Conservation (phyloP, 805 yeast genomes). For the Lachancea nothofagi region DNA sequence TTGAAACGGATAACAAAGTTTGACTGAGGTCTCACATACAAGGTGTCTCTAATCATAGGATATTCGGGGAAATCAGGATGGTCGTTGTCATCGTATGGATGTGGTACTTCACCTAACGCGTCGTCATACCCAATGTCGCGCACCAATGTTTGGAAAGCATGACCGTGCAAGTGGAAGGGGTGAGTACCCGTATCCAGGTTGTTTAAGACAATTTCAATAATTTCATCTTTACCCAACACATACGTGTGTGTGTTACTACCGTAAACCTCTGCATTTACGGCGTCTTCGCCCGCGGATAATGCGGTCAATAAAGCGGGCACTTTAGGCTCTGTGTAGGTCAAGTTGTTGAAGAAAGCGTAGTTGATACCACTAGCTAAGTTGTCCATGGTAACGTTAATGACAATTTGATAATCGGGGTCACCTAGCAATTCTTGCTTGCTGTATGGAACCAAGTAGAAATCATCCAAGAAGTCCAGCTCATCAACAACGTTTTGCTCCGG, state of each 20-base stretch:
- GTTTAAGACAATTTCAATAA: conserved; percentile 78
- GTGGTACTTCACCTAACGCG: conserved; percentile 47
- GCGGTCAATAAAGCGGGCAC: conserved; percentile 83
- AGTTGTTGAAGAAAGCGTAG: conserved; percentile 94
- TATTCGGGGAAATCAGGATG: conserved; percentile 53
- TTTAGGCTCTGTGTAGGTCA: conserved; percentile 71
- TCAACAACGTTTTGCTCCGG: conserved; percentile 42
- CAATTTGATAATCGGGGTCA: conserved; percentile 63
- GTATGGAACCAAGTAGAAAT: conserved; percentile 65
- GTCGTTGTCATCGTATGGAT: conserved; percentile 49
- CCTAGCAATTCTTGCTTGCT: conserved; percentile 49
- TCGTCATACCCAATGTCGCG: conserved; percentile 60
- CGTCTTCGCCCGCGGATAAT: conserved; percentile 58
- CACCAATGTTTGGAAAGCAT: conserved; percentile 70
- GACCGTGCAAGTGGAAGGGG: conserved; percentile 97
- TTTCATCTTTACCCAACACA: conserved; percentile 50
- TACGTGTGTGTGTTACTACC: conserved; percentile 77
- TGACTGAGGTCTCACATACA: conserved; percentile 76
- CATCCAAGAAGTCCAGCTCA: conserved; percentile 59
- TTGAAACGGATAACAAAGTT: conserved; percentile 80
- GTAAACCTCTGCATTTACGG: conserved; percentile 49
- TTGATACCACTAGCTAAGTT: conserved; percentile 81
- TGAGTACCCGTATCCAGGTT: conserved; percentile 88
- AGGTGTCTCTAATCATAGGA: conserved; percentile 82
- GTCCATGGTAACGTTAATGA: conserved; percentile 76